phyloP scores from a whole-genome alignment of 257 asterid genomes.

The Primulina huaijiensis region DNA sequence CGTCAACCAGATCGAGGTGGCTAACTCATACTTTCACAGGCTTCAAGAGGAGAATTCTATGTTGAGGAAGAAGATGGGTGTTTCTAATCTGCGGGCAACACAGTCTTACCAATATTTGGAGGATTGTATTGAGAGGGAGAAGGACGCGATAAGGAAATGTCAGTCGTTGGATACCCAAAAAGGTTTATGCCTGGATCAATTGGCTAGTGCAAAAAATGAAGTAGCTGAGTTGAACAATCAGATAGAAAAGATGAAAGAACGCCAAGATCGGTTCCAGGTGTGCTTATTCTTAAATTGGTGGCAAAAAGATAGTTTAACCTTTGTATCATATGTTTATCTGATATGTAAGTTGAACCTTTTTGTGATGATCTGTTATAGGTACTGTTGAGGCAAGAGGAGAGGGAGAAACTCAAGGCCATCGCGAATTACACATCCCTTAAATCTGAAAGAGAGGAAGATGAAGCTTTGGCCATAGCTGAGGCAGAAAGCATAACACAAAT shows the following conservation, averaged over 20 bases:
- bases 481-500: conserved; percentile 39
- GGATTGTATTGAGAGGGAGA: conserved; percentile 45
- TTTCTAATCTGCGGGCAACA: conserved; percentile 32
- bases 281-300: background rate
- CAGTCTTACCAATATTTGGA: conserved; percentile 34
- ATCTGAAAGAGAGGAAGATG: conserved; percentile 36
- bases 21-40: conserved; percentile 32
- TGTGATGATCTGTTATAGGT: conserved; percentile 35
- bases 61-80: conserved; percentile 42
- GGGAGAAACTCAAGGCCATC: conserved; percentile 34
- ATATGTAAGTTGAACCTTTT: background rate
- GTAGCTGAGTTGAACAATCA: conserved; percentile 27
- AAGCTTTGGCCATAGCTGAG: conserved; percentile 34
- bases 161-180: conserved; percentile 43
- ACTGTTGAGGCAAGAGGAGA: conserved; percentile 53
- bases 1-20: conserved; percentile 38
- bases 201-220: conserved; percentile 29
- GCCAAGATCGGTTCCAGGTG: conserved; percentile 65
- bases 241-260: conserved; percentile 40
- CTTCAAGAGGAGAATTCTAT: conserved; percentile 45
- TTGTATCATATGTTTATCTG: too few species aligned
- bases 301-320: too few species aligned
- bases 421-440: conserved; percentile 26
- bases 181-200: conserved; percentile 39
- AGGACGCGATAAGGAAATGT: conserved; percentile 44